Evolutionary conservation across 176 grass and related monocot species (phyloP), one percentile per base, ranked within the genome.

Genomic region (Calamus simplicifolius): DNA sequence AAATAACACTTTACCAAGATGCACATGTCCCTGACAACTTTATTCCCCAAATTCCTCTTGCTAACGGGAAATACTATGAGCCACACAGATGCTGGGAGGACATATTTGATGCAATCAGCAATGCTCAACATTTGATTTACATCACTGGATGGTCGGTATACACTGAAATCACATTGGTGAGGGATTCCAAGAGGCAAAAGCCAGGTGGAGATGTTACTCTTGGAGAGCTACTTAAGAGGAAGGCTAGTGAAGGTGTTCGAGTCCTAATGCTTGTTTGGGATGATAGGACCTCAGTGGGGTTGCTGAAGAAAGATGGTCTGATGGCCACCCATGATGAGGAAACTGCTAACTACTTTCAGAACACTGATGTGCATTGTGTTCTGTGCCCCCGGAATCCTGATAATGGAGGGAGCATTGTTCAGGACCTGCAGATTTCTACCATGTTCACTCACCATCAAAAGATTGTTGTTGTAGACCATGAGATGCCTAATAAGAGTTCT

Each of bases 211-310:
- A 85, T 17, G 69, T 69, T 72, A 90, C 86, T 3, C 74, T 96
- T 38, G 92, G 92, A 15, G 80, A 96, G 61, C 76, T 96, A 10
- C 83, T 96, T 1, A 96, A 88, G 86, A 85, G 79, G 67, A 96
- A 96, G 77, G 86, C 92, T 1, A 57, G 71, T 69, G 92, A 96
- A 30, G 92, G 87, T 19, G 86, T 96, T 19, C 62, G 72, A 21
- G 83, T 90, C 53, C 76, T 96, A 21, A 71, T 96, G 83, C 83
- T 96, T 4, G 86, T 96, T 51, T 90, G 92, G 92, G 86, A 96
- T 55, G 92, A 96, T 52, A 88, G 87, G 67, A 85, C 80, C 74
- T 96, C 92, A n/a, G 57, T 85, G 15, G 83, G 82, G 31, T 68
- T 75, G 5, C 31, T 87, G 38, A 75, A 84, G 63, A 90, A 62